Percentiles rank a stretch among this genome's conserved stretches.
Conservation (phyloP, 106 monocot genomes). For the Dioscorea zingiberensis region DNA sequence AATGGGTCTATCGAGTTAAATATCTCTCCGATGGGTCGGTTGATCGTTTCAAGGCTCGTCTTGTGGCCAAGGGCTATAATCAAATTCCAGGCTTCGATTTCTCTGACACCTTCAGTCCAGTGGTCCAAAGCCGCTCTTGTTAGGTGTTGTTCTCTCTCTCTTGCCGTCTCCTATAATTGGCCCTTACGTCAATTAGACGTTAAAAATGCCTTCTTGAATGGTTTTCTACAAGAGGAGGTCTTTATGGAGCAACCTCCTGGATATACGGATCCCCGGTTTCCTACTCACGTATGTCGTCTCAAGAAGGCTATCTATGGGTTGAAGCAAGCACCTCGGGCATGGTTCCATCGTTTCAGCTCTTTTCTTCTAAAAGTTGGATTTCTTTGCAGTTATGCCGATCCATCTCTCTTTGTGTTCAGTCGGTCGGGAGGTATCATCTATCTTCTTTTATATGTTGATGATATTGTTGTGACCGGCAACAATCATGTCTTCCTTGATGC, state of each 20-base stretch:
- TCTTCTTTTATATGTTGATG: neutral
- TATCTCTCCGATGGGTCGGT: neutral
- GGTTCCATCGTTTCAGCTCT: neutral
- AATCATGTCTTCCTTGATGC: neutral
- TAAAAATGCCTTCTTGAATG: no score
- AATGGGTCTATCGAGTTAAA: neutral
- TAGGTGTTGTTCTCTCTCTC: conserved; percentile 1
- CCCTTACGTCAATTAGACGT: neutral
- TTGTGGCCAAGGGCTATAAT: neutral
- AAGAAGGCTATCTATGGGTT: no score
- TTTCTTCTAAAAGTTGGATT: neutral
- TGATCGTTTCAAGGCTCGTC: neutral
- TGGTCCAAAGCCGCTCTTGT: neutral
- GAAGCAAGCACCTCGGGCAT: neutral
- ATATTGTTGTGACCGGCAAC: neutral
- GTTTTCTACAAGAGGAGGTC: no score
- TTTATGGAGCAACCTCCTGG: no score
- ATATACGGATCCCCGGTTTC: no score
- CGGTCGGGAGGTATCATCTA: neutral
- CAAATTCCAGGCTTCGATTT: neutral
- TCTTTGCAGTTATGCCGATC: neutral
- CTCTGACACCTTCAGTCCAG: neutral
- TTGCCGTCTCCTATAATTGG: neutral
- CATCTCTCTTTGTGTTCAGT: neutral
- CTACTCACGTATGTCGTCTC: no score